phyloP scores from a whole-genome alignment of 2,329 filamentous ascomycete species.

The Fusarium stilboides region DNA sequence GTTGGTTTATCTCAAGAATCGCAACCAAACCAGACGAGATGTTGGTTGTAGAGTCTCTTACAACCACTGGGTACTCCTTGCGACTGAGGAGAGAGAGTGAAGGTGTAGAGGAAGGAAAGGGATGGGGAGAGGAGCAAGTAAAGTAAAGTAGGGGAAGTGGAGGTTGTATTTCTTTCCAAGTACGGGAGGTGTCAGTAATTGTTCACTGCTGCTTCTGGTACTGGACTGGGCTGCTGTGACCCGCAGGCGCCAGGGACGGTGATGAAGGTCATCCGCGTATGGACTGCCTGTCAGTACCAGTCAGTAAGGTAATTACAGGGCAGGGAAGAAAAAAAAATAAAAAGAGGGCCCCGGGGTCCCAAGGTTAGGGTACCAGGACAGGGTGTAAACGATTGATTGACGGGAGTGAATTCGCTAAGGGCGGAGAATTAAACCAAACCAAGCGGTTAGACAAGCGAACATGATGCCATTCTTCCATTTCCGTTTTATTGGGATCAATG shows the following conservation, averaged over 20 bases:
- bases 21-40: background rate
- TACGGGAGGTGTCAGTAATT: constrained; percentile 42
- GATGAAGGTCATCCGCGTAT: too few relatives aligned
- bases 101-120: constrained; percentile 7
- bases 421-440: constrained; percentile 33
- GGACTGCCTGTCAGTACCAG: too few relatives aligned
- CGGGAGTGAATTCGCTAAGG: constrained; percentile 41
- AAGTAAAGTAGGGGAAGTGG: constrained; percentile 35
- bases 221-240: constrained; percentile 7
- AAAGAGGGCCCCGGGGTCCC: constrained; percentile 42
- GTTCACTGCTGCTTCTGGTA: constrained; percentile 14
- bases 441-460: constrained; percentile 22
- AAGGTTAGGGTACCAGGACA: constrained; percentile 17
- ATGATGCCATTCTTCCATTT: constrained; percentile 1
- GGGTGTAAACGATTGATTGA: constrained; percentile 34
- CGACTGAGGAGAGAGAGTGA: constrained; percentile 15
- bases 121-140: constrained; percentile 12
- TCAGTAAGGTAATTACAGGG: constrained; percentile 27
- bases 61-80: constrained; percentile 40
- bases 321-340: constrained; percentile 27
- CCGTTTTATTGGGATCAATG: constrained; percentile 15
- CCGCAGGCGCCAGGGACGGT: constrained; percentile 23
- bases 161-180: constrained; percentile 34
- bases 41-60: constrained; percentile 21
- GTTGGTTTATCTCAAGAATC: too few relatives aligned